Evolutionary conservation across 257 asterid genomes (phyloP), one percentile per base, ranked within the genome.

Genomic region (Leonotis leonurus): DNA sequence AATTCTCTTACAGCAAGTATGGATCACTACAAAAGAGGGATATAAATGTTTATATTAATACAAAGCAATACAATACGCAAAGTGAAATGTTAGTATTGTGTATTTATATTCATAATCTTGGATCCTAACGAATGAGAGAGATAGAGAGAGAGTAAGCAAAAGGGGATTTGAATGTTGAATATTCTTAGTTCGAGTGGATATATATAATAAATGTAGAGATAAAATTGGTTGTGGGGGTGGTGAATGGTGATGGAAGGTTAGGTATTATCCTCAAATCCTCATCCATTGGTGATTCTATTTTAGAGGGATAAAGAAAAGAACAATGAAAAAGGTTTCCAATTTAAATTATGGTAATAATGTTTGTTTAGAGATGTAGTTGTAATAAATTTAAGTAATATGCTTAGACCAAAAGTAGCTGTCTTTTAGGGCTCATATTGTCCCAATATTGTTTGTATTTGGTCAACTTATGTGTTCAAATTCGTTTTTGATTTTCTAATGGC

Each of bases 181-280:
- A 80, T 79, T 79, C 73, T 22, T 27, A 53, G 69, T 55, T 51
- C 72, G 75, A 68, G 7, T 78, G 70, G 56, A 59, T 36, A 49
- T 64, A n/a, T n/a, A 44, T 18, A 65, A 56, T 55, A 68, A 52
- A 45, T 70, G 57, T 33, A 29, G 56, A 51, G 69, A 72, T 72
- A 60, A 77, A 56, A 56, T 41, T 43, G 46, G 33, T 52, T 22
- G 49, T 2, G 36, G 37, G 43, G 52, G 70, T 3, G 61, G 55
- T 57, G 37, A n/a, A n/a, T n/a, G n/a, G n/a, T n/a, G n/a, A n/a
- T n/a, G 54, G 17, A 33, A 8, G 49, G 77, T 74, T 77, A 60
- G 93, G 88, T 78, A 93, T 87, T 87, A 87, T 84, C 95, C 80
- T 70, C 52, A 63, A 73, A 65, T 71, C 58, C 71, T 77, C 79